Percentiles rank a stretch among this genome's conserved stretches.
Conservation (phyloP, 164 flowering plant genomes). For the Buxus sempervirens region DNA sequence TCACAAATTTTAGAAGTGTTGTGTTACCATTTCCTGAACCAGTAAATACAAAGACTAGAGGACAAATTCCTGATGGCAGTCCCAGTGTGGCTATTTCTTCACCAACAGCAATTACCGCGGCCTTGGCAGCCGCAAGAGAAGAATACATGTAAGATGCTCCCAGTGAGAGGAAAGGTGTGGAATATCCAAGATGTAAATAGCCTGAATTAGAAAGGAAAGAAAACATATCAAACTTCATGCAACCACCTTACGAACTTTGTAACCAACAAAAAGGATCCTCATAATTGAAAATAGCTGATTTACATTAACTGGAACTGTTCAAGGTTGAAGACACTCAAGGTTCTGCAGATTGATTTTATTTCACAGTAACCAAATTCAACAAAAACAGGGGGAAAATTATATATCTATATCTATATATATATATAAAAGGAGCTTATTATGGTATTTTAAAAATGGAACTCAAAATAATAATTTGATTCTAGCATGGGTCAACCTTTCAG, state of each 20-base stretch:
- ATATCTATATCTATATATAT: too few species aligned
- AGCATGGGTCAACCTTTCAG: not conserved
- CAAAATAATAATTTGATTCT: not conserved
- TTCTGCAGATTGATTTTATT: too few species aligned
- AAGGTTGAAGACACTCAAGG: too few species aligned
- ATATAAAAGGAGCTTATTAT: too few species aligned
- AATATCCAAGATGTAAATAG: conserved; percentile 83
- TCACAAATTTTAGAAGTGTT: conserved; percentile 1
- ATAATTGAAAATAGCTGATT: not conserved
- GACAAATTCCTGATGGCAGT: conserved; percentile 83
- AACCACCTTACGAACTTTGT: not conserved
- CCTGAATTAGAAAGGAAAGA: conserved; percentile 45
- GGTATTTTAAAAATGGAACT: too few species aligned
- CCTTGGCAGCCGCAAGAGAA: conserved; percentile 94
- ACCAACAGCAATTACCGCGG: conserved; percentile 92
- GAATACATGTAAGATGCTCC: conserved; percentile 95
- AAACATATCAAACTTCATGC: not conserved
- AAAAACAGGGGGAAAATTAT: too few species aligned
- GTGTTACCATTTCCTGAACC: conserved; percentile 91
- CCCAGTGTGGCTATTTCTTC: conserved; percentile 92
- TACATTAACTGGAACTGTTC: not conserved
- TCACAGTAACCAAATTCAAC: not conserved
- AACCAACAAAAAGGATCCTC: not conserved
- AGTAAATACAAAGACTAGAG: conserved; percentile 86
- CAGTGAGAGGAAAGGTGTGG: conserved; percentile 93